Percentiles rank a stretch among this genome's conserved stretches.
These are phyloP conservation scores for Caloboletus firmus DNA, from an alignment of 1,284 basidiomycete species.

Conservation along the genomic window DNA sequence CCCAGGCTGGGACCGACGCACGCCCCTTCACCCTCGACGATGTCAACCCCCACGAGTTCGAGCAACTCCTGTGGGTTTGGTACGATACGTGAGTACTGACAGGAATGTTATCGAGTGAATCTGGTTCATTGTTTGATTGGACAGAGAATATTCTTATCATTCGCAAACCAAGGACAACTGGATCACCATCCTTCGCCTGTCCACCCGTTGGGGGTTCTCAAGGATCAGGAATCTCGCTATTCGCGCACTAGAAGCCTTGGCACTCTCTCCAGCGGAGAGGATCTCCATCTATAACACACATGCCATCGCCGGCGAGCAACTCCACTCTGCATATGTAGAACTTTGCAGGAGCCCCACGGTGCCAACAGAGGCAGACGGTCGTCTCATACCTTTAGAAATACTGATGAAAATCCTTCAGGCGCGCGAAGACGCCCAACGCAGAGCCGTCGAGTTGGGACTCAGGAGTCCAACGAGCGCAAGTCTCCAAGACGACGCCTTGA, in stretches of 20 bases:
- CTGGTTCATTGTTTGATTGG: background rate
- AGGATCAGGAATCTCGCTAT: constrained; percentile 27
- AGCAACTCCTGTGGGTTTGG: constrained; percentile 65
- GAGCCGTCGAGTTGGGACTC: constrained; percentile 36
- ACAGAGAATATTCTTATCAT: constrained; percentile 28
- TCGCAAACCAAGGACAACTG: constrained; percentile 24
- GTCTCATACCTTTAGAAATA: constrained; percentile 56
- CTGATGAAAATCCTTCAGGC: constrained; percentile 56
- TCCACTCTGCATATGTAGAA: constrained; percentile 37
- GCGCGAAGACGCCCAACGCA: constrained; percentile 54
- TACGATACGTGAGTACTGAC: constrained; percentile 54
- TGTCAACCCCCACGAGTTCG: constrained; percentile 51
- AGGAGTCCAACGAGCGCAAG: constrained; percentile 44
- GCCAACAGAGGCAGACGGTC: constrained; percentile 54
- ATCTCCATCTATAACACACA: constrained; percentile 40
- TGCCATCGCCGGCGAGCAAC: constrained; percentile 34
- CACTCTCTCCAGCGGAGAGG: constrained; percentile 39
- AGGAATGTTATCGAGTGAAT: background rate
- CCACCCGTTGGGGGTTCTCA: constrained; percentile 31
- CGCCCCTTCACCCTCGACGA: constrained; percentile 53
- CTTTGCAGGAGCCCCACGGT: constrained; percentile 47
- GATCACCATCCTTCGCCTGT: constrained; percentile 30
- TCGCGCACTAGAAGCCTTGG: constrained; percentile 29
- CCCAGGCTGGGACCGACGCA: constrained; percentile 38
- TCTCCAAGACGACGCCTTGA: constrained; percentile 40